These are phyloP conservation scores for Cucurbita argyrosperma DNA, from an alignment of 306 rosid genomes.

Conservation along the genomic window DNA sequence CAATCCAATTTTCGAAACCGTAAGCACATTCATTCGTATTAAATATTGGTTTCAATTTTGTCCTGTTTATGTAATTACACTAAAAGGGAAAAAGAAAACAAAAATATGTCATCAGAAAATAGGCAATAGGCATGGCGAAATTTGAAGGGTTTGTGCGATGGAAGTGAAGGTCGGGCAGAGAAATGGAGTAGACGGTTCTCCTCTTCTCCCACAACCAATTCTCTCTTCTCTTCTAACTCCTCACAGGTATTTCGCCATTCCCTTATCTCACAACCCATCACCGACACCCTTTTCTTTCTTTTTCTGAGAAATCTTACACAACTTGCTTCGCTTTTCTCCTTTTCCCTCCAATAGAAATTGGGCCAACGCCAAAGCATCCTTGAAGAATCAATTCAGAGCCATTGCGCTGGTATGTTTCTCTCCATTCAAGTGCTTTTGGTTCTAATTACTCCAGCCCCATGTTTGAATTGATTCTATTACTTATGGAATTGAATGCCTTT, in stretches of 20 bases:
- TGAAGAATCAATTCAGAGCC: slow-evolving; percentile 3
- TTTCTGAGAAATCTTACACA: not conserved
- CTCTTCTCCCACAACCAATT: not conserved
- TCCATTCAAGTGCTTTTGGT: not conserved
- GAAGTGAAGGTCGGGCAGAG: slow-evolving; percentile 14
- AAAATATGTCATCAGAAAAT: too few relatives aligned
- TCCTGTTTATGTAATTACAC: too few relatives aligned
- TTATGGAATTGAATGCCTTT: not conserved
- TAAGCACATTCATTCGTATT: too few relatives aligned
- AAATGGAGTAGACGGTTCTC: not conserved
- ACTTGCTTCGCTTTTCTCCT: not conserved
- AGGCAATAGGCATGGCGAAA: not conserved
- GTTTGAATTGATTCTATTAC: not conserved
- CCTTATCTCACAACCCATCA: not conserved
- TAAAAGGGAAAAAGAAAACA: too few relatives aligned
- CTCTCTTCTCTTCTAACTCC: not conserved
- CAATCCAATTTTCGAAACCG: too few relatives aligned
- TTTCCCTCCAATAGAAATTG: not conserved
- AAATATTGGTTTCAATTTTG: too few relatives aligned
- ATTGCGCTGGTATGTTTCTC: not conserved
- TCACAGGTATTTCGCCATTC: slow-evolving; percentile 6
- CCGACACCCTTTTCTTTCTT: not conserved
- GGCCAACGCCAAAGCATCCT: not conserved
- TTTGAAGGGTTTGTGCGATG: slow-evolving; percentile 10
- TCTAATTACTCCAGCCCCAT: not conserved